phyloP scores from a whole-genome alignment of 2,329 filamentous ascomycete genomes.

The Fusarium floridanum region DNA sequence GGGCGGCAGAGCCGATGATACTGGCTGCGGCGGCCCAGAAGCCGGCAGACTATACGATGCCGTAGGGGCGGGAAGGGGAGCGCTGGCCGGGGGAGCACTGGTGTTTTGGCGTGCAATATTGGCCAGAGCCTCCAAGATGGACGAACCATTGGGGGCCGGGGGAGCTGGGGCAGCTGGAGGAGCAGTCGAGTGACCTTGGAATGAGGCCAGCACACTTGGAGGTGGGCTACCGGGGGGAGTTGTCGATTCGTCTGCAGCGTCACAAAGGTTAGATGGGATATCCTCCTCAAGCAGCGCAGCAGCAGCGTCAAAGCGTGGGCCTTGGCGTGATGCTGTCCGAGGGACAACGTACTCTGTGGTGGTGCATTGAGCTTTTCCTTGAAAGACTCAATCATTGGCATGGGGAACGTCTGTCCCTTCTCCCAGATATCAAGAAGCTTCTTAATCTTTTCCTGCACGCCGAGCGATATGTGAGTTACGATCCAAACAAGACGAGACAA shows the following conservation, averaged over 20 bases:
- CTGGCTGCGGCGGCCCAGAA: slow-evolving; percentile 49
- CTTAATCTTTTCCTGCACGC: slow-evolving; percentile 87
- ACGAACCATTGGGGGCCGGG: slow-evolving; percentile 61
- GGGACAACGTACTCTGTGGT: slow-evolving; percentile 71
- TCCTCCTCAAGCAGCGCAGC: slow-evolving; percentile 3
- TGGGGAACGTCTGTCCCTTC: slow-evolving; percentile 90
- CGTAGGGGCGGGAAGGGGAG: slow-evolving; percentile 56
- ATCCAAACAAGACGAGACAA: slow-evolving; percentile 35
- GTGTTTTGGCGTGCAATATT: slow-evolving; percentile 84
- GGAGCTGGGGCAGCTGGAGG: slow-evolving; percentile 52
- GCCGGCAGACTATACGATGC: slow-evolving; percentile 57
- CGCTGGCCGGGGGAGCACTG: slow-evolving; percentile 58
- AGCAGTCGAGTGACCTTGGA: slow-evolving; percentile 46
- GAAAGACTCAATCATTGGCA: slow-evolving; percentile 82
- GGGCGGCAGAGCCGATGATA: slow-evolving; percentile 48
- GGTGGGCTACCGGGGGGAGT: slow-evolving; percentile 77
- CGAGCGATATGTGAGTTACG: slow-evolving; percentile 57
- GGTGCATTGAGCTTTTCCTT: slow-evolving; percentile 81
- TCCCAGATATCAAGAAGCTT: slow-evolving; percentile 99
- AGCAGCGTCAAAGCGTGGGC: slow-evolving; percentile 2
- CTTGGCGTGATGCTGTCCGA: slow-evolving; percentile 7
- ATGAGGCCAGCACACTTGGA: slow-evolving; percentile 57
- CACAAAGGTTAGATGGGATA: slow-evolving; percentile 56
- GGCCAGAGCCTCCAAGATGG: slow-evolving; percentile 83
- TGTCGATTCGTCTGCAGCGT: slow-evolving; percentile 72